Percentiles rank a stretch among this genome's conserved stretches.
Evolutionary conservation across 2,329 filamentous ascomycete genomes (phyloP).

Genomic region (Madurella fahalii): DNA sequence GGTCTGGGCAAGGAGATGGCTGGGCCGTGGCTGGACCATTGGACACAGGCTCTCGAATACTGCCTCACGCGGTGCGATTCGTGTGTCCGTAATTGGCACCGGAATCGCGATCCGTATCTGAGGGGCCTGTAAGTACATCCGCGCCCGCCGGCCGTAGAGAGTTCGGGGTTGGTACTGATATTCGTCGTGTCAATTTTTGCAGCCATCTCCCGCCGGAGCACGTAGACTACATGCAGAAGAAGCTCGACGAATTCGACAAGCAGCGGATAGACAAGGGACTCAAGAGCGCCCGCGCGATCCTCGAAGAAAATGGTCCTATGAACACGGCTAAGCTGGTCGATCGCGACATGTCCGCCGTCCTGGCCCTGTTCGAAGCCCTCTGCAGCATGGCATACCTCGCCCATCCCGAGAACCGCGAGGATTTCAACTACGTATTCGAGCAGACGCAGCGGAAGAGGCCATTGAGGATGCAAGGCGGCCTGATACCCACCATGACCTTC

Average conservation of each 20-base stretch:
- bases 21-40: constrained; percentile 55
- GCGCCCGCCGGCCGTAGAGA: background rate
- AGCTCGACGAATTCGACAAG: constrained; percentile 38
- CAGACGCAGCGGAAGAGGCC: constrained; percentile 73
- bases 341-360: constrained; percentile 56
- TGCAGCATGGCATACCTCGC: constrained; percentile 77
- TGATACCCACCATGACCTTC: constrained; percentile 74
- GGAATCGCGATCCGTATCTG: constrained; percentile 59
- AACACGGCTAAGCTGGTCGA: constrained; percentile 44
- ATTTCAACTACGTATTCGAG: constrained; percentile 80
- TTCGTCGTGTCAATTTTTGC: background rate
- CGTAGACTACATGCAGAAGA: constrained; percentile 37
- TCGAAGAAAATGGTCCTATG: constrained; percentile 45
- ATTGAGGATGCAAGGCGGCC: constrained; percentile 68
- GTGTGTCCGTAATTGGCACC: constrained; percentile 72
- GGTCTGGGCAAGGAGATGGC: constrained; percentile 60
- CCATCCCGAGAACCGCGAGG: constrained; percentile 44
- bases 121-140: constrained; percentile 58
- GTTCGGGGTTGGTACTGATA: background rate
- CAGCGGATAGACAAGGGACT: constrained; percentile 36
- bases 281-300: constrained; percentile 46
- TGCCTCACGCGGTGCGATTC: constrained; percentile 62
- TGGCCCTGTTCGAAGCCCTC: constrained; percentile 82
- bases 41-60: constrained; percentile 53
- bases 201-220: constrained; percentile 41